Base-by-base conservation (phyloP, 805 yeast genomes). In the Candida tibetensis region DNA sequence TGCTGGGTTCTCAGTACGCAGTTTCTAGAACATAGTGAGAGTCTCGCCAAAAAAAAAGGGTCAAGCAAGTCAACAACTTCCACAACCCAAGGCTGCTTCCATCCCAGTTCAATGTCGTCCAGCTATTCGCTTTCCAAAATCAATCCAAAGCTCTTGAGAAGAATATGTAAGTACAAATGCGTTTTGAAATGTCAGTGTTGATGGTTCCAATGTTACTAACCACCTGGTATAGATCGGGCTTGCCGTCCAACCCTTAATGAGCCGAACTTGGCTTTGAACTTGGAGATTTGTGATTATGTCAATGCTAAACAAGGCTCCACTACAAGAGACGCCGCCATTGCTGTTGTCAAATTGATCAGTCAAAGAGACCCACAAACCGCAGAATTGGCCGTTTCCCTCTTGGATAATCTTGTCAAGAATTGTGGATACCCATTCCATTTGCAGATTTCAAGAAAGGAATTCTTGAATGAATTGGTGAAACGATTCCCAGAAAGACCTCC, bases 381-480 rank as follows among this genome's bases (percentile, higher is more conserved):
- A 4, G 79, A 84, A 39, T 81, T 90, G 55, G 96, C 97, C 7
- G 64, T 93, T 47, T 77, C 89, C 1, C 65, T 87, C 35, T 74
- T 93, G 44, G 99, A 93, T 57, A 87, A 87, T 37, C 69, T 93
- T 50, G 99, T 93, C 37, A 93, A 93, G 66, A 93, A 93, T 68
- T 93, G 99, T 67, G 99, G 98, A 4, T 93, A 91, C 60, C 97
- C 99, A 5, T 79, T 93, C 65, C 99, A 93, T 49, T 71, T 93
- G 33, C 99, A 93, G 64, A 87, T 93, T 37, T 85, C 96, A 3
- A 77, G 98, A 43, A 90, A 93, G 62, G 98, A 91, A 59, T 93
- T 93, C 52, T 72, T 93, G 53, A 93, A 93, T 58, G 96, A 88
- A 56, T 74, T 93, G 54, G 99, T 93, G 17, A 85, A 87, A 53